A percentile compares a stretch with the other conserved stretches of the same genome.
phyloP scores from a whole-genome alignment of 495 filamentous ascomycete species.

The Jackrogersella minutella region DNA sequence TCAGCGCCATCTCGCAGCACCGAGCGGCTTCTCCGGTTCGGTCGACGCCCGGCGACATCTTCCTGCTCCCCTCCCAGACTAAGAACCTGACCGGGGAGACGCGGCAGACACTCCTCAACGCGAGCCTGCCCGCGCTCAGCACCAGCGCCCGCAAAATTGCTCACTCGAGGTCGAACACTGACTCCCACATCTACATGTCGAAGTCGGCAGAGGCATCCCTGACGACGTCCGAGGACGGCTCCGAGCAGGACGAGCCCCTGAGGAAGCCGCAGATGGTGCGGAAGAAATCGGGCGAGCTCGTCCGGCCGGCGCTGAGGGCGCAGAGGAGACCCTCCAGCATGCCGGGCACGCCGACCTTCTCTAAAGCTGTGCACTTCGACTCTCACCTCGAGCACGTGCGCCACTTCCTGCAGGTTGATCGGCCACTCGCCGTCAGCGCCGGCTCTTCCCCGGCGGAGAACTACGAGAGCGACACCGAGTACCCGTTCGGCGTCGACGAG shows the following conservation, averaged over 20 bases:
- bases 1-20: constrained; percentile 77
- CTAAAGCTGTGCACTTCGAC: constrained; percentile 96
- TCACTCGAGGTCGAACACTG: constrained; percentile 86
- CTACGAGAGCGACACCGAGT: constrained; percentile 83
- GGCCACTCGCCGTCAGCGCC: constrained; percentile 92
- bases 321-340: constrained; percentile 89
- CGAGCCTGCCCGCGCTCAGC: constrained; percentile 39
- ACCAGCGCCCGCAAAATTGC: constrained; percentile 56
- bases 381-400: constrained; percentile 92
- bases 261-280: constrained; percentile 86
- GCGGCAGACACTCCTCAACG: constrained; percentile 38
- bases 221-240: constrained; percentile 68
- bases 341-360: constrained; percentile 95
- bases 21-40: constrained; percentile 68
- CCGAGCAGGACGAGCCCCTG: constrained; percentile 68
- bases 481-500: constrained; percentile 78
- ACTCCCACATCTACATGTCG: constrained; percentile 65
- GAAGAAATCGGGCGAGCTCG: constrained; percentile 98
- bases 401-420: constrained; percentile 92
- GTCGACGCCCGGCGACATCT: constrained; percentile 45
- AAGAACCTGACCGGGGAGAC: constrained; percentile 48
- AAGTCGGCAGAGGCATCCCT: constrained; percentile 63
- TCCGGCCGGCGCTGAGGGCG: constrained; percentile 87
- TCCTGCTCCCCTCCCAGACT: constrained; percentile 46
- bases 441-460: constrained; percentile 92